Percentiles rank a stretch among this genome's conserved stretches.
Evolutionary conservation across 768 basidiomycete species (phyloP).

Genomic region (Tubosaeta brunneosetosa): DNA sequence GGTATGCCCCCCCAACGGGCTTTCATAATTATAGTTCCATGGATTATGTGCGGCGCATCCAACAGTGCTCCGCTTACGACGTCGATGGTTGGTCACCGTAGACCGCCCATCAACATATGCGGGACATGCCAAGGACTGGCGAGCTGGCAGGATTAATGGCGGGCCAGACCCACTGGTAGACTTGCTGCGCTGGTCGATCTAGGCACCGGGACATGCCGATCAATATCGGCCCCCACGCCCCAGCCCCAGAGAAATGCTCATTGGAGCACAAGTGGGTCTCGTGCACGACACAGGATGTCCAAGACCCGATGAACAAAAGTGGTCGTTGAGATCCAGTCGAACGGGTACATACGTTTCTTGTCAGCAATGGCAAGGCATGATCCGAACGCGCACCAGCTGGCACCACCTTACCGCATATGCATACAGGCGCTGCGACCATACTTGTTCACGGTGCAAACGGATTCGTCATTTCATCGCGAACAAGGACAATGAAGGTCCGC

Average conservation of each 20-base stretch:
- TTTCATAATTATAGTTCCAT: too few relatives aligned
- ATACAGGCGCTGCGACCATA: too few relatives aligned
- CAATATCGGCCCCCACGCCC: not conserved
- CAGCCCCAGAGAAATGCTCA: not conserved
- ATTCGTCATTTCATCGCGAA: not conserved
- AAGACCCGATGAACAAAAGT: too few relatives aligned
- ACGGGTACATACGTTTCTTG: too few relatives aligned
- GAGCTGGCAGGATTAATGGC: not conserved
- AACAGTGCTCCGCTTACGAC: not conserved
- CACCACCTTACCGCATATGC: not conserved
- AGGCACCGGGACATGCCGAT: not conserved
- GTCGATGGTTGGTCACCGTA: not conserved
- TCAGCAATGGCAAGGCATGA: not conserved
- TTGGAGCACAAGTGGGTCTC: too few relatives aligned
- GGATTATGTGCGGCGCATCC: too few relatives aligned
- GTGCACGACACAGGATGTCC: too few relatives aligned
- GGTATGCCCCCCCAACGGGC: too few relatives aligned
- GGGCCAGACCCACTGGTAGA: too few relatives aligned
- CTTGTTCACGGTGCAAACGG: not conserved
- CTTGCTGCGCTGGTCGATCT: not conserved
- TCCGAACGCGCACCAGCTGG: not conserved
- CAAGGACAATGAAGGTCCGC: not conserved
- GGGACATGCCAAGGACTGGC: not conserved
- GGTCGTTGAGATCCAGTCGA: too few relatives aligned
- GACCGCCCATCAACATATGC: not conserved